Evolutionary conservation across 495 filamentous ascomycete genomes (phyloP), one percentile per base, ranked within the genome.

Genomic region (Podospora pseudocomata): DNA sequence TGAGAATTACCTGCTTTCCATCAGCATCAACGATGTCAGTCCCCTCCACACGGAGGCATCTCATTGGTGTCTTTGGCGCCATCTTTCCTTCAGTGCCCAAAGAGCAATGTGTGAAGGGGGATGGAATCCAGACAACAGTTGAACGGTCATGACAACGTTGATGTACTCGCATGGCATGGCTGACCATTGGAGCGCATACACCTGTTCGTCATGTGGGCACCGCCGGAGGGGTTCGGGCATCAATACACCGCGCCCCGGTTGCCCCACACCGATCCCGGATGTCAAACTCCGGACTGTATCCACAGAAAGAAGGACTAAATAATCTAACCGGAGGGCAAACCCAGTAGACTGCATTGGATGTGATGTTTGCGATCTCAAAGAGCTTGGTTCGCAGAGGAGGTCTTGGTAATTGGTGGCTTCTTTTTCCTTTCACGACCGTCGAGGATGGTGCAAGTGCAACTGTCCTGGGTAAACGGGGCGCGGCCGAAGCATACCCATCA

Each of bases 1-100:
- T 82, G 49, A 86, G 79, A 27, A 86, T 77, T 3, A 86, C 79
- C 6, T 70, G 73, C 1, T 81, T 65, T 5, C 81, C 83, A 75
- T 83, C 74, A 5, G 71, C 76, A 56, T 84, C 81, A n/a, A 86
- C 78, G 16, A 87, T 77, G 16, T 76, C 72, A 23, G 80, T 78
- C 11, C 78, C 84, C 28, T 78, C 64, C 7, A 86, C 84, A 28
- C 75, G 79, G 5, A 86, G 80, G 23, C 72, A 74, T 49, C 39
- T 49, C 2, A 66, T 55, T 63, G 72, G 72, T 13, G 72, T 62
- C 20, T 65, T 30, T 15, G 65, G 63, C 59, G 67, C 70, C 72
- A 74, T 74, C 32, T 58, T 58, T 26, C 18, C 5, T 49, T 49
- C 56, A n/a, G 5, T 58, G 56, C n/a, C n/a, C 6, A 4, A 20